Evolutionary conservation across 495 filamentous ascomycete genomes (phyloP), one percentile per base, ranked within the genome.

Genomic region (Penicillium lagena): DNA sequence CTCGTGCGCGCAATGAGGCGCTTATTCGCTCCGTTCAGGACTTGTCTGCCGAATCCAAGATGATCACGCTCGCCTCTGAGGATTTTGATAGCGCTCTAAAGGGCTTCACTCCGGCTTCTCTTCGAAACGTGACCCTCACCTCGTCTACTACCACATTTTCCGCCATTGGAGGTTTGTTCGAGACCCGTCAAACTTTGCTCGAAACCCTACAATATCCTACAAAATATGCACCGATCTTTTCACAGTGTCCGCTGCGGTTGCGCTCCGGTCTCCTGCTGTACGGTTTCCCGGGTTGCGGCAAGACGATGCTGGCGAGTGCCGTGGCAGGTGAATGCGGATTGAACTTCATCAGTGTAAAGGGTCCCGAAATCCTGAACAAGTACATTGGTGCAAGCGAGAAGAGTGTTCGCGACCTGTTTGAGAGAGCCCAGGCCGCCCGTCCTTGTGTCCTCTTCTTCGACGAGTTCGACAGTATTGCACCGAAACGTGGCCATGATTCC

Each of bases 301-400:
- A 98, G 66, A 98, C 93, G 1, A 75, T 97, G 7, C 78, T 97
- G 1, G 93, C 93, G 4, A 87, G 83, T 43, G 94, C 94, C 3
- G 90, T 98, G 3, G 93, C 93, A 7, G 90, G 90, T 42, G 93
- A 97, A 62, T 96, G 90, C 56, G 91, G 91, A 0, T 78, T 97
- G 54, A 97, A 96, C 61, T 97, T 97, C 71, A 97, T 98, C 69
- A 88, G 82, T 43, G 94, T 98, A 45, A 97, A 97, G 63, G 93
- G 93, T 7, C 94, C 93, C 4, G 94, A 98, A 66, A 96, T 98
- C 35, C 64, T 98, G 48, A 97, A 97, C 67, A 98, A 97, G 61
- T 97, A 97, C 62, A 97, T 97, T 31, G 93, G 93, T 45, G 93
- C 93, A 0, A 89, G 84, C 30, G 93, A 98, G 55, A 97, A 97